These are phyloP conservation scores for Limnomonas spitsbergensis DNA, from an alignment of 139 green algal species.

Conservation along the genomic window DNA sequence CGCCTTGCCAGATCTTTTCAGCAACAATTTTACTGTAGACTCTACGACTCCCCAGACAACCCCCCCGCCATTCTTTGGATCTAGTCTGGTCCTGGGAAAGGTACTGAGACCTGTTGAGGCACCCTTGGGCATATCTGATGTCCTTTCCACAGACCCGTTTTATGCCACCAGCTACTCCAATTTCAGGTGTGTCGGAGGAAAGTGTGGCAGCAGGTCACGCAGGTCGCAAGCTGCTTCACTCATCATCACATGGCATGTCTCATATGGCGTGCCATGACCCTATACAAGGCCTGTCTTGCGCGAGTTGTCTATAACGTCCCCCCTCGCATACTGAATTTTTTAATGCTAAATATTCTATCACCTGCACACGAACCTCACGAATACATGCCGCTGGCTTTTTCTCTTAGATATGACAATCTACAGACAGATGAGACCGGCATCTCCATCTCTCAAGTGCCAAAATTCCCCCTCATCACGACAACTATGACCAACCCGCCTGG, in stretches of 20 bases:
- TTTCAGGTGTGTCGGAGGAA: neutral
- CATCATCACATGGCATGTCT: neutral
- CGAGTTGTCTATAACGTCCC: too few species aligned
- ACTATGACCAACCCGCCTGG: neutral
- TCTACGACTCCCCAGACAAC: neutral
- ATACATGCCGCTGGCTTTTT: neutral
- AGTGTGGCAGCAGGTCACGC: too few species aligned
- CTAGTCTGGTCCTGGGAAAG: neutral
- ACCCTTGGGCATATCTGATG: neutral
- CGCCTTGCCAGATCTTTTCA: neutral
- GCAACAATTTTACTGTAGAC: neutral
- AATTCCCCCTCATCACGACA: neutral
- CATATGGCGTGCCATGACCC: neutral
- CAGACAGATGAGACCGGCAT: neutral
- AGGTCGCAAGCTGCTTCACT: too few species aligned
- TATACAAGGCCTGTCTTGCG: too few species aligned
- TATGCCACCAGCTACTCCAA: neutral
- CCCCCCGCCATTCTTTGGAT: neutral
- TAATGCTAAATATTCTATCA: neutral
- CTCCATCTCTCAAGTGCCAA: too few species aligned
- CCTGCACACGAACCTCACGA: neutral
- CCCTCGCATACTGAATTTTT: too few species aligned
- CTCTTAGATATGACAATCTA: neutral
- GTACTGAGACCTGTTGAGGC: neutral
- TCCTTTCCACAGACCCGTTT: neutral